Base-by-base conservation (phyloP, 192 early-diverging fungal genomes). In the Spizellomyces punctatus region DNA sequence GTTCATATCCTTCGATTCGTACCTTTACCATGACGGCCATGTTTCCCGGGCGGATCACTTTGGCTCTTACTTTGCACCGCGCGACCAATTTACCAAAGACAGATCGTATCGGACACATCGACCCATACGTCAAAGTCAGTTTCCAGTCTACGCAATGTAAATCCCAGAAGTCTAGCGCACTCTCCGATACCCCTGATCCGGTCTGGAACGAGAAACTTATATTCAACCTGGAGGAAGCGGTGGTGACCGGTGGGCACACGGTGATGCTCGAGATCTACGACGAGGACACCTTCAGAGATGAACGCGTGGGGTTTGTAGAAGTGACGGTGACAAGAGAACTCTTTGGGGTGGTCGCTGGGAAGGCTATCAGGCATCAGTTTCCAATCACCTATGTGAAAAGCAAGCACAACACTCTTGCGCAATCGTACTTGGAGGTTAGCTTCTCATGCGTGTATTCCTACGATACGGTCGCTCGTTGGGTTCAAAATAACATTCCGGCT, bases 71-170 rank as follows among this genome's bases (percentile, higher is more conserved):
- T 16, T n/a, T 65, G 17, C 14, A 19, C 17, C 21, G 45, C 21
- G 64, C 64, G 12, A 50, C 6, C 21, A 65, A 65, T 27, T 41
- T 65, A 17, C 64, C 64, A 52, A 65, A 65, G 17, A 50, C 48
- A 27, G 64, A 65, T 65, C 43, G 48, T 9, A 50, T 45, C 46
- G 48, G 42, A 10, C 64, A 45, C 12, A 65, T 65, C 16, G 64
- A 65, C 12, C 46, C 64, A 12, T 65, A 65, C 14, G 64, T 65
- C 19, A 48, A 52, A 45, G 46, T 65, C 45, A 17, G 6, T 16
- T 19, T 65, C 17, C 64, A 36, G 6, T 65, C 36, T 12, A 61
- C 14, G 16, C 14, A 17, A 14, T 47, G 45, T 16, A 50, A n/a
- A 14, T 16, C 45, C 16, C 45, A 47, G 14, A 45, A 50, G n/a